Conservation (phyloP, 495 filamentous ascomycete genomes). For the Tetracladium marchalianum region DNA sequence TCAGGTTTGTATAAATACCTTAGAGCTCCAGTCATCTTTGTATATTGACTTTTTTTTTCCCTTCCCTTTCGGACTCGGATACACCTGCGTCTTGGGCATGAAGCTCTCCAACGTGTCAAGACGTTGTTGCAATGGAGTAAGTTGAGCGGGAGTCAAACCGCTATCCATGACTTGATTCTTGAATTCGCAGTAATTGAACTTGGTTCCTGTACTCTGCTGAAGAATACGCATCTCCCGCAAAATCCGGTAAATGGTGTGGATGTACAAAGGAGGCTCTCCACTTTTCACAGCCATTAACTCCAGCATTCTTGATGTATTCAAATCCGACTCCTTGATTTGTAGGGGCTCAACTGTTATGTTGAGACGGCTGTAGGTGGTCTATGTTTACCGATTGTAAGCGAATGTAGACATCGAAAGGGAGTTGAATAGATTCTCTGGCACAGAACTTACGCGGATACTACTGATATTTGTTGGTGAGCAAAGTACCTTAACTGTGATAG, state of each 20-base stretch:
- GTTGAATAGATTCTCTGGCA: slow-evolving; percentile 24
- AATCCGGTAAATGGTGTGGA: slow-evolving; percentile 46
- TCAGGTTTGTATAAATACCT: slow-evolving; percentile 6
- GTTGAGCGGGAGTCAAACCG: slow-evolving; percentile 32
- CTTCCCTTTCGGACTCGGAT: neutral
- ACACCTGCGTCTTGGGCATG: slow-evolving; percentile 26
- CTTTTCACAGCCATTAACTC: slow-evolving; percentile 56
- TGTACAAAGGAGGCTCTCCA: slow-evolving; percentile 47
- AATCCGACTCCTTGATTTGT: slow-evolving; percentile 43
- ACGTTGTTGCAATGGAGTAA: slow-evolving; percentile 41
- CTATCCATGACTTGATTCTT: slow-evolving; percentile 22
- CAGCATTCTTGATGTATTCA: slow-evolving; percentile 55
- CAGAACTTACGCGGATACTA: slow-evolving; percentile 29
- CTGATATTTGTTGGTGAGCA: slow-evolving; percentile 51
- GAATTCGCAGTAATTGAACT: slow-evolving; percentile 48
- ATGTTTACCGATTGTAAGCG: neutral
- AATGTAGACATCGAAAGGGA: slow-evolving; percentile 4
- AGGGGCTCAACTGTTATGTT: slow-evolving; percentile 42
- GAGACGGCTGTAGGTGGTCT: slow-evolving; percentile 28
- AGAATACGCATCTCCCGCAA: slow-evolving; percentile 48
- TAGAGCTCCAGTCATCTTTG: slow-evolving; percentile 27
- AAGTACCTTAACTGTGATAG: slow-evolving; percentile 50
- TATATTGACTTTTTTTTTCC: neutral
- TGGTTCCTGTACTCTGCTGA: slow-evolving; percentile 25
- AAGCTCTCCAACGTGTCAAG: slow-evolving; percentile 50